Evolutionary conservation across 1,284 basidiomycete species (phyloP).

Genomic region (Tylopilus microsporus): DNA sequence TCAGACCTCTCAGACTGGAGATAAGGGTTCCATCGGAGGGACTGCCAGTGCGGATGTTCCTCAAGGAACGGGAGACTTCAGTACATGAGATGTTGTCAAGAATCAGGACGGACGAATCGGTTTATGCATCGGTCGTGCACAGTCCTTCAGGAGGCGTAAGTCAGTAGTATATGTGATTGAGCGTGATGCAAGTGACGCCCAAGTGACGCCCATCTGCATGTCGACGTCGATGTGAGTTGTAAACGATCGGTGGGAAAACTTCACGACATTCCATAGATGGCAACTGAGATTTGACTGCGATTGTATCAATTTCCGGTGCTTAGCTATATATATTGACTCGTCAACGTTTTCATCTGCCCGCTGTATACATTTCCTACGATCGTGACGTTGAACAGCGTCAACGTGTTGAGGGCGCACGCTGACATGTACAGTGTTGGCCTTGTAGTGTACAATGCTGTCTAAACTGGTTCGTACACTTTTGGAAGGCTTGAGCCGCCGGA

Average conservation of each 20-base stretch:
- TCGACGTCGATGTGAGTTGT: too few species aligned
- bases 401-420: background rate
- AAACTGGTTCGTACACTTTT: conserved; percentile 16
- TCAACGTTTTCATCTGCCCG: too few species aligned
- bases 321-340: too few species aligned
- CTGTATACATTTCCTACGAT: too few species aligned
- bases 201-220: too few species aligned
- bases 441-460: conserved; percentile 1
- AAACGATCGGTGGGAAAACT: background rate
- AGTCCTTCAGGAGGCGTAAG: too few species aligned
- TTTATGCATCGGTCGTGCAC: too few species aligned
- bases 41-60: background rate
- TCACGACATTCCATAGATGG: background rate
- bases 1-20: background rate
- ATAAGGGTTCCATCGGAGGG: background rate
- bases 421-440: conserved; percentile 7
- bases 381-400: too few species aligned
- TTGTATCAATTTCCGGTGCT: too few species aligned
- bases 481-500: conserved; percentile 13
- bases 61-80: conserved; percentile 2
- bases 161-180: too few species aligned
- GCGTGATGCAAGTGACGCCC: too few species aligned
- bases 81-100: background rate
- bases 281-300: too few species aligned
- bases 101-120: background rate